Conservation (phyloP, 164 flowering plant genomes). For the Magnolia sinica region DNA sequence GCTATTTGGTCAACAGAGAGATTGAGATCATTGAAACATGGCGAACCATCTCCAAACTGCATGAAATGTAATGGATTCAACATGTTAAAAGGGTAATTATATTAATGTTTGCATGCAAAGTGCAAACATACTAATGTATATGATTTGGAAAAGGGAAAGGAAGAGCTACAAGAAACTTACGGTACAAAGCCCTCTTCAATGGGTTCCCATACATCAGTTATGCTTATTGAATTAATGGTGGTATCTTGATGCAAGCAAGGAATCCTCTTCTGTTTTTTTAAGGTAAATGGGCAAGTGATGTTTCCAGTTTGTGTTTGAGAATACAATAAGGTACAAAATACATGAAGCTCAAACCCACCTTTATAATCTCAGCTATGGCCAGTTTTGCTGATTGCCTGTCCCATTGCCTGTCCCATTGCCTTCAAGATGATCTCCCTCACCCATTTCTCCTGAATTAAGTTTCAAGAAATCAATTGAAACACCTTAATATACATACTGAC, state of each 20-base stretch:
- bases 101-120: background rate
- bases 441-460: slow-evolving; percentile 44
- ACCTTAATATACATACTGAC: too few relatives aligned
- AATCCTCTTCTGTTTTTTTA: slow-evolving; percentile 45
- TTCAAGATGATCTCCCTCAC: slow-evolving; percentile 68
- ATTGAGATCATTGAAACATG: slow-evolving; percentile 89
- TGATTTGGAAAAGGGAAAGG: background rate
- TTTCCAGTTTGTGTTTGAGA: background rate
- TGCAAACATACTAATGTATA: too few relatives aligned
- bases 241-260: slow-evolving; percentile 77
- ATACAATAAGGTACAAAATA: background rate
- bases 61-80: slow-evolving; percentile 7
- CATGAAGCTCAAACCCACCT: slow-evolving; percentile 37
- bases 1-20: slow-evolving; percentile 57
- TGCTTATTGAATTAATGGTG: slow-evolving; percentile 68
- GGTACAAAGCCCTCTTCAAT: slow-evolving; percentile 89
- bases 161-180: slow-evolving; percentile 38
- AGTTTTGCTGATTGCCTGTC: slow-evolving; percentile 93
- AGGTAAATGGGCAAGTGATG: background rate
- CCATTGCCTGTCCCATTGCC: slow-evolving; percentile 99
- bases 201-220: slow-evolving; percentile 91
- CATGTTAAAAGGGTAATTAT: background rate
- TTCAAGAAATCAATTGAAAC: background rate
- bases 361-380: slow-evolving; percentile 73
- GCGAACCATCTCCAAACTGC: slow-evolving; percentile 89